A percentile compares a stretch with the other conserved stretches of the same genome.
These are phyloP conservation scores for Orbilia blumenaviensis DNA, from an alignment of 2,329 filamentous ascomycete species.

Conservation along the genomic window DNA sequence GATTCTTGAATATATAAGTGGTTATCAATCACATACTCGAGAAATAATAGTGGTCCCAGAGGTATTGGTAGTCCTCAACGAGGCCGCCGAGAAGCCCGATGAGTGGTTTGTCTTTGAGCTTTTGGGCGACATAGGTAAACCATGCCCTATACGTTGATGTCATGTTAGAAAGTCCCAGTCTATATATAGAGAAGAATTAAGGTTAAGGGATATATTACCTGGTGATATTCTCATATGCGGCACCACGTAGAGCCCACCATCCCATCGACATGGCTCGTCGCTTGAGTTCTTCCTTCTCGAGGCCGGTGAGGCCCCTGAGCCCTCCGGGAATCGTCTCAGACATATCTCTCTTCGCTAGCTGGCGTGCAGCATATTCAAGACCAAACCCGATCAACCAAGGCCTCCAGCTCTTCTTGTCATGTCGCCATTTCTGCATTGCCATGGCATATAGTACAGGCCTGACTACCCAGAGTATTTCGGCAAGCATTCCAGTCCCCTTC, in stretches of 20 bases:
- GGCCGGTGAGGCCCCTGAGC: conserved; percentile 77
- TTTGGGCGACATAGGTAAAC: conserved; percentile 75
- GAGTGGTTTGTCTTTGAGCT: conserved; percentile 75
- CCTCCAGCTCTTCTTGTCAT: conserved; percentile 81
- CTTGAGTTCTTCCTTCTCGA: conserved; percentile 89
- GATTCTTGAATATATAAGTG: conserved; percentile 27
- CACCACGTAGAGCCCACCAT: conserved; percentile 97
- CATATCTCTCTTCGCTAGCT: conserved; percentile 76
- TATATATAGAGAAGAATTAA: not conserved
- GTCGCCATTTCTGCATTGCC: conserved; percentile 77
- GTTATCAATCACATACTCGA: conserved; percentile 61
- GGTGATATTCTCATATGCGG: conserved; percentile 92
- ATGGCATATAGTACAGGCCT: conserved; percentile 86
- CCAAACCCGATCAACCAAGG: conserved; percentile 89
- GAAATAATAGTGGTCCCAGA: conserved; percentile 99
- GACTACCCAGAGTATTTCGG: conserved; percentile 90
- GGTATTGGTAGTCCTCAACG: conserved; percentile 93
- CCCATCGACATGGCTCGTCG: conserved; percentile 88
- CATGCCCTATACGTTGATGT: conserved; percentile 63
- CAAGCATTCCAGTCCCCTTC: conserved; percentile 76
- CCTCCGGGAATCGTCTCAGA: conserved; percentile 73
- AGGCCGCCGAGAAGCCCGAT: conserved; percentile 84
- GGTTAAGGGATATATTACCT: conserved; percentile 63
- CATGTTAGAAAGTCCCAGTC: conserved; percentile 54
- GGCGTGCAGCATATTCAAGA: conserved; percentile 87